These are phyloP conservation scores for Diutina catenulata DNA, from an alignment of 1,139 yeast species.

Conservation along the genomic window DNA sequence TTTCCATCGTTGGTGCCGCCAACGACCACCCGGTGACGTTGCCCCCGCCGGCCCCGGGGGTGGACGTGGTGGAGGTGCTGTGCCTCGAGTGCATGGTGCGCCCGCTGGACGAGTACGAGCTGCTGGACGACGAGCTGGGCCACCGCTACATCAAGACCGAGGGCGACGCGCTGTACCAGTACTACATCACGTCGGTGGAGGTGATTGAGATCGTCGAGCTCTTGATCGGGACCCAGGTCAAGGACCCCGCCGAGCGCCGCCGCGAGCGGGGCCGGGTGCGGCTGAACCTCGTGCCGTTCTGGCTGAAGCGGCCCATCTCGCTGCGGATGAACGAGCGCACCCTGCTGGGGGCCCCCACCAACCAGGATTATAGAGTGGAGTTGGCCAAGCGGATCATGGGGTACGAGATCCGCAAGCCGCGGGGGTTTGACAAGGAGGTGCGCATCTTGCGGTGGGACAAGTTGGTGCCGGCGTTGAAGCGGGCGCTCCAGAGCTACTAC, in stretches of 20 bases:
- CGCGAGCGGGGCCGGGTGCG: slow-evolving; percentile 54
- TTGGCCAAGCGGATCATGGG: slow-evolving; percentile 55
- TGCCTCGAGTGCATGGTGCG: slow-evolving; percentile 22
- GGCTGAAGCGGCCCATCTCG: slow-evolving; percentile 50
- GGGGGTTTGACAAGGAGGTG: slow-evolving; percentile 60
- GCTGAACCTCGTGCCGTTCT: slow-evolving; percentile 55
- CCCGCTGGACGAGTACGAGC: slow-evolving; percentile 22
- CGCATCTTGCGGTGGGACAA: slow-evolving; percentile 52
- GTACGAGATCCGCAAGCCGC: slow-evolving; percentile 50
- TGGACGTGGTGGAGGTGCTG: slow-evolving; percentile 46
- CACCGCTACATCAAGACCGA: slow-evolving; percentile 7
- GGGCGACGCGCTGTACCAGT: slow-evolving; percentile 15
- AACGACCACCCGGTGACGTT: slow-evolving; percentile 29
- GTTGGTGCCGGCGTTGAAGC: slow-evolving; percentile 43
- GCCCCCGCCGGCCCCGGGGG: slow-evolving; percentile 25
- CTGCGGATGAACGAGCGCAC: slow-evolving; percentile 23
- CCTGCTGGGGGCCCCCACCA: slow-evolving; percentile 10
- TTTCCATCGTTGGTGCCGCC: slow-evolving; percentile 42
- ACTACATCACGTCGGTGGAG: slow-evolving; percentile 54
- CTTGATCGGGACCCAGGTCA: slow-evolving; percentile 36
- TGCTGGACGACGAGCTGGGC: slow-evolving; percentile 6
- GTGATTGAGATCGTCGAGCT: slow-evolving; percentile 54
- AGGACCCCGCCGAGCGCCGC: slow-evolving; percentile 34
- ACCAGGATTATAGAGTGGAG: slow-evolving; percentile 39
- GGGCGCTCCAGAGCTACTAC: slow-evolving; percentile 56